Percentiles rank a stretch among this genome's conserved stretches.
These are phyloP conservation scores for Ascosphaera pollenicola DNA, from an alignment of 2,329 filamentous ascomycete genomes.

Conservation along the genomic window DNA sequence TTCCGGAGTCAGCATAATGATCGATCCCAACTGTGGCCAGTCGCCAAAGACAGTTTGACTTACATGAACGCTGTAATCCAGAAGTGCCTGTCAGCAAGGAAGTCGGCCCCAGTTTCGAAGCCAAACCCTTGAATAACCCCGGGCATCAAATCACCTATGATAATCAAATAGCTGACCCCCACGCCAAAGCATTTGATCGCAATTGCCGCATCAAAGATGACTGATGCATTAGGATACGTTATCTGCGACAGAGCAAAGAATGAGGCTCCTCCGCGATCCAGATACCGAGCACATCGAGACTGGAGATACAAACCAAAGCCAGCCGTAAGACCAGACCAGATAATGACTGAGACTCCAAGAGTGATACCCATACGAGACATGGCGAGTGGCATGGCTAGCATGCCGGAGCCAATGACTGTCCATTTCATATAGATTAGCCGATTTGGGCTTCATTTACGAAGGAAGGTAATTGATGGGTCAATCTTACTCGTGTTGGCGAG, in stretches of 20 bases:
- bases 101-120: conserved; percentile 39
- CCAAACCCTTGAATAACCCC: conserved; percentile 72
- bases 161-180: conserved; percentile 91
- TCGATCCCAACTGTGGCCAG: conserved; percentile 5
- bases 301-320: conserved; percentile 92
- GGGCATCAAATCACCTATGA: conserved; percentile 96
- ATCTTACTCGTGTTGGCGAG: conserved; percentile 73
- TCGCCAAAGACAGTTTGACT: conserved; percentile 12
- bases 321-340: conserved; percentile 77
- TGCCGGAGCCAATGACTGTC: conserved; percentile 74
- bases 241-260: conserved; percentile 96
- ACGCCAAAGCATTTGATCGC: conserved; percentile 97
- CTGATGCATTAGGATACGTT: conserved; percentile 87
- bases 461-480: neutral
- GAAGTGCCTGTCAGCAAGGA: conserved; percentile 74
- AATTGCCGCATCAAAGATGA: conserved; percentile 89
- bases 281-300: conserved; percentile 73
- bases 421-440: conserved; percentile 1
- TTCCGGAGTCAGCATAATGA: too few relatives aligned
- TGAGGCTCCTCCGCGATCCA: conserved; percentile 69
- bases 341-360: conserved; percentile 59
- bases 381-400: conserved; percentile 86
- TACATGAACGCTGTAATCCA: conserved; percentile 97
- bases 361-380: conserved; percentile 90
- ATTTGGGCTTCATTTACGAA: neutral